Evolutionary conservation across 192 early-diverging fungal species (phyloP).

Genomic region (Fimicolochytrium jonesii): DNA sequence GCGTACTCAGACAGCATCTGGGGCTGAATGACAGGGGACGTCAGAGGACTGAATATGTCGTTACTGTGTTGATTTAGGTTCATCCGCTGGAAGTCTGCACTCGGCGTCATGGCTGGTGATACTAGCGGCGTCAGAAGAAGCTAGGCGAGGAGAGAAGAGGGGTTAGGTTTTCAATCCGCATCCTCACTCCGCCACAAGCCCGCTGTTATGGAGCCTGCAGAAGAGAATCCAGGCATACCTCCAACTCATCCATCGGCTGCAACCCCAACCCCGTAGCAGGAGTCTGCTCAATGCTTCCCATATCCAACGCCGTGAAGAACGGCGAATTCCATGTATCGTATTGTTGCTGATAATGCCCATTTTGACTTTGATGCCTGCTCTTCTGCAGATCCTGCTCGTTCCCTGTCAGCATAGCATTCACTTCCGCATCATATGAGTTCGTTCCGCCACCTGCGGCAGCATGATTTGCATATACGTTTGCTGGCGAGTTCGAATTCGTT

Average conservation of each 20-base stretch:
- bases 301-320: neutral
- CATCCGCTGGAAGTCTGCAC: conserved; percentile 44
- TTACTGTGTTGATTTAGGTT: conserved; percentile 19
- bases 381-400: too few relatives aligned
- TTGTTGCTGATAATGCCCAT: too few relatives aligned
- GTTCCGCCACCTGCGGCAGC: neutral
- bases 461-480: neutral
- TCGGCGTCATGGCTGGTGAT: conserved; percentile 67
- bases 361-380: too few relatives aligned
- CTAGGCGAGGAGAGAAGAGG: conserved; percentile 3
- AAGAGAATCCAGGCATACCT: neutral
- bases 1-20: neutral
- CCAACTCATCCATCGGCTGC: conserved; percentile 5
- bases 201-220: too few relatives aligned
- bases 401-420: too few relatives aligned
- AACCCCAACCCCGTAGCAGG: neutral
- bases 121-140: conserved; percentile 59
- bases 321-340: too few relatives aligned
- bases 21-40: conserved; percentile 56
- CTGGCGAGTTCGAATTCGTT: neutral
- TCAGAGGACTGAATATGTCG: conserved; percentile 56
- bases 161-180: neutral
- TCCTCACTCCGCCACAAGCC: neutral
- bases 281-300: neutral
- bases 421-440: too few relatives aligned